Evolutionary conservation across 441 rosid species (phyloP).

Genomic region (Brassica hybrid): DNA sequence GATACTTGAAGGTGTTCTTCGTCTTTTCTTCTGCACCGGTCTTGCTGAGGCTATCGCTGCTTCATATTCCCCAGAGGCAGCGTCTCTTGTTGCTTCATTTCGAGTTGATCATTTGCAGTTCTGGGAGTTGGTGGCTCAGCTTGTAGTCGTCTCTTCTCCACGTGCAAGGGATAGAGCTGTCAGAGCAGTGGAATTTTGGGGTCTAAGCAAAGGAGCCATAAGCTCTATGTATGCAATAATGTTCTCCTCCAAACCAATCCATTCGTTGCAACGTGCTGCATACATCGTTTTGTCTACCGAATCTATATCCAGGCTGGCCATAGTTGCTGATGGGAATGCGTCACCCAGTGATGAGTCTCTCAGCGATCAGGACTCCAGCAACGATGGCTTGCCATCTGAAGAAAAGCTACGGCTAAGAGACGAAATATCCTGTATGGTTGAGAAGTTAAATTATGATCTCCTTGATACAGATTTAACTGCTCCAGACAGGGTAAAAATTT

Average conservation of each 20-base stretch:
- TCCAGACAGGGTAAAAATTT: conserved; percentile 69
- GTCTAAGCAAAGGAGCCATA: conserved; percentile 78
- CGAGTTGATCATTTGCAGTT: conserved; percentile 63
- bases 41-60: conserved; percentile 27
- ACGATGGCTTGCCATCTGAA: conserved; percentile 48
- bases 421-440: conserved; percentile 75
- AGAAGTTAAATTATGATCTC: conserved; percentile 68
- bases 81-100: conserved; percentile 67
- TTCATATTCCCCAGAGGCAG: conserved; percentile 60
- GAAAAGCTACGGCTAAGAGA: conserved; percentile 62
- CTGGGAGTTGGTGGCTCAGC: conserved; percentile 86
- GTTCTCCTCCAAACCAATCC: conserved; percentile 71
- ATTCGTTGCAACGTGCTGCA: conserved; percentile 82
- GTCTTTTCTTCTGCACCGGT: conserved; percentile 88
- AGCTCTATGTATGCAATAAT: conserved; percentile 81
- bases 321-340: conserved; percentile 56
- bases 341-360: conserved; percentile 47
- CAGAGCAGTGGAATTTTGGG: conserved; percentile 68
- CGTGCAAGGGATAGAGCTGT: conserved; percentile 82
- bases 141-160: conserved; percentile 64
- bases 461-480: conserved; percentile 77
- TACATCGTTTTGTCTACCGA: conserved; percentile 79
- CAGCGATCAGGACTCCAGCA: conserved; percentile 52
- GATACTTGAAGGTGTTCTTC: conserved; percentile 82
- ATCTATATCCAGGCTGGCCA: conserved; percentile 75